Percentiles rank a stretch among this genome's conserved stretches.
Conservation (phyloP, 2,329 filamentous ascomycete species). For the Capronia epimyces region DNA sequence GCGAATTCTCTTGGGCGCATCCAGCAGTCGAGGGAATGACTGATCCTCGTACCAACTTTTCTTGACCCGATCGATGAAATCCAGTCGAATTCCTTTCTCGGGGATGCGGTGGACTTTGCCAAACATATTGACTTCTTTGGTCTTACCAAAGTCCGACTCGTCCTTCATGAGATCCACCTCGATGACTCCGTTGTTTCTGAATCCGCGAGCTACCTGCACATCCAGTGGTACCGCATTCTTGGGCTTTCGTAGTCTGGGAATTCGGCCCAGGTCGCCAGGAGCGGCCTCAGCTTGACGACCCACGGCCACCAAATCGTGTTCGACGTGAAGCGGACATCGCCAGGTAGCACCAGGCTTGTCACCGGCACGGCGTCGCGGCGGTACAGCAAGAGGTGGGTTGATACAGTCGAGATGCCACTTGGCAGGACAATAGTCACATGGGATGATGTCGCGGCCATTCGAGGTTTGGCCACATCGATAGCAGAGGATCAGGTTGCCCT, state of each 20-base stretch:
- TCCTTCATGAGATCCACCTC: constrained; percentile 60
- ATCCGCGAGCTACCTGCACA: constrained; percentile 53
- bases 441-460: constrained; percentile 66
- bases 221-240: constrained; percentile 47
- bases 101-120: constrained; percentile 62
- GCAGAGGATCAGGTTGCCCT: constrained; percentile 73
- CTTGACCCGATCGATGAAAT: constrained; percentile 64
- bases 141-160: constrained; percentile 42
- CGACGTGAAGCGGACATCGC: constrained; percentile 82
- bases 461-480: constrained; percentile 63
- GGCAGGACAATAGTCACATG: constrained; percentile 75
- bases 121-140: constrained; percentile 56
- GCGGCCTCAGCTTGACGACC: constrained; percentile 41
- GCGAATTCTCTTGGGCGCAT: constrained; percentile 15
- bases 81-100: constrained; percentile 60
- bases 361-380: constrained; percentile 54
- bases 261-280: constrained; percentile 30
- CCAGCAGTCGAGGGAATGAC: constrained; percentile 16
- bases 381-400: constrained; percentile 73
- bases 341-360: constrained; percentile 63
- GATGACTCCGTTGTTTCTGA: constrained; percentile 65
- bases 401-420: constrained; percentile 92
- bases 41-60: constrained; percentile 35
- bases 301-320: constrained; percentile 62
- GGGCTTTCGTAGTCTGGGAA: constrained; percentile 47